Evolutionary conservation across 805 yeast species (phyloP), one percentile per base, ranked within the genome.

Genomic region (Clavispora vitiphila): DNA sequence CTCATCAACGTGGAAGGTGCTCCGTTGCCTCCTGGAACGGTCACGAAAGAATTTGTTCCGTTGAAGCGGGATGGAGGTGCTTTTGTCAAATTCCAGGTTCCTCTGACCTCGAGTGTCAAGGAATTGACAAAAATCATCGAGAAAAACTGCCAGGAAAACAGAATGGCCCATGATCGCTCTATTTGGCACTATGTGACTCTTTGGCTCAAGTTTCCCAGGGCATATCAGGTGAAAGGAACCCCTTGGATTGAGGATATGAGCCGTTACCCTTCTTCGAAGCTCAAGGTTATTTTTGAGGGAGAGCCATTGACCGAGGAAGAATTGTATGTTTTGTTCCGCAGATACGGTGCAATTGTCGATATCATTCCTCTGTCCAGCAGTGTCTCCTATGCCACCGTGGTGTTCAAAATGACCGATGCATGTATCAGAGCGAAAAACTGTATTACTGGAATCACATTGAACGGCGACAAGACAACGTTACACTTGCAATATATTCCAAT

Each of bases 201-300:
- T 4, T 20, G 39, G 14, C 24, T 29, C 12, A 45, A 53, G 1
- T 67, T 62, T 42, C 84, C 83, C 2, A 65, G 68, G 44, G 83
- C 75, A 40, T 82, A 72, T 55, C 81, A 85, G 1, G 97, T 93
- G 1, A 82, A 84, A 52, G 99, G 99, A 47, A 70, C 76, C 1
- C 99, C 99, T 0, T 91, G 97, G 96, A 84, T 93, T 46, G 98
- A 91, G 64, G 99, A 93, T 58, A 69, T 93, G 59, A 76, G 86
- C 52, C 67, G 96, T 47, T 77, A 74, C 49, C 95, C 96, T 8
- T 79, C 83, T 40, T 64, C 72, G 8, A 69, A 71, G 11, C 62
- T 93, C 19, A 74, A 77, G 41, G 80, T 91, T 5, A 71, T 73
- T 21, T 90, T 83, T 57, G 88, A 83, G 49, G 97, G 96, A 1